Conservation (phyloP, 371 early-diverging fungal species). For the Coelomomyces lativittatus region DNA sequence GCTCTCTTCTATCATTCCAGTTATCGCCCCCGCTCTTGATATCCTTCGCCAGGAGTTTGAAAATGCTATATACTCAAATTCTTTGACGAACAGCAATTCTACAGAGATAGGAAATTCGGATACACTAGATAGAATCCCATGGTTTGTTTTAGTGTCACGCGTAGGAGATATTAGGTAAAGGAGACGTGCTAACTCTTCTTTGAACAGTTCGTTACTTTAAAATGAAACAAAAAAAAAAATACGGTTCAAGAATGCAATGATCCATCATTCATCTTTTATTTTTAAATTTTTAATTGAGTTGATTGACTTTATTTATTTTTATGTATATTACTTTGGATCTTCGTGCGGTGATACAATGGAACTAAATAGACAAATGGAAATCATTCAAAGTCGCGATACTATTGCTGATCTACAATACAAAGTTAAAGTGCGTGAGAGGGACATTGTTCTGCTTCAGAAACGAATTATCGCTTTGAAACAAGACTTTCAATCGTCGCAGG, state of each 20-base stretch:
- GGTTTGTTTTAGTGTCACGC: slow-evolving; percentile 2
- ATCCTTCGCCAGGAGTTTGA: background rate
- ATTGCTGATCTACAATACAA: slow-evolving; percentile 2
- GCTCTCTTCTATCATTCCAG: background rate
- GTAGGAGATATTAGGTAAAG: slow-evolving; percentile 1
- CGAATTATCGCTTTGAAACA: slow-evolving; percentile 1
- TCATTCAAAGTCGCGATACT: background rate
- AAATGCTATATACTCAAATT: background rate
- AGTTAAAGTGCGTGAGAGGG: slow-evolving; percentile 2
- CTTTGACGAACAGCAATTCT: background rate
- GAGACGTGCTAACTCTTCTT: too few relatives aligned
- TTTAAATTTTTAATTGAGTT: too few relatives aligned
- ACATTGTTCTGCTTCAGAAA: background rate
- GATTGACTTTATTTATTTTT: too few relatives aligned
- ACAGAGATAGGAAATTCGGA: background rate
- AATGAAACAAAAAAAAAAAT: background rate
- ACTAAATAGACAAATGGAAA: background rate
- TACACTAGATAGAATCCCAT: slow-evolving; percentile 1
- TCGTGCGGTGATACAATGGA: background rate
- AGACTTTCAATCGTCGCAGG: background rate
- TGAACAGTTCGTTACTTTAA: too few relatives aligned
- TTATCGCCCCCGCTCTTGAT: background rate
- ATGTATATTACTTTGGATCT: background rate
- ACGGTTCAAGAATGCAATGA: too few relatives aligned
- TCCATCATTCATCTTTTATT: too few relatives aligned